Evolutionary conservation across 1,284 basidiomycete genomes (phyloP), one percentile per base, ranked within the genome.

Genomic region (Naganishia sp.): DNA sequence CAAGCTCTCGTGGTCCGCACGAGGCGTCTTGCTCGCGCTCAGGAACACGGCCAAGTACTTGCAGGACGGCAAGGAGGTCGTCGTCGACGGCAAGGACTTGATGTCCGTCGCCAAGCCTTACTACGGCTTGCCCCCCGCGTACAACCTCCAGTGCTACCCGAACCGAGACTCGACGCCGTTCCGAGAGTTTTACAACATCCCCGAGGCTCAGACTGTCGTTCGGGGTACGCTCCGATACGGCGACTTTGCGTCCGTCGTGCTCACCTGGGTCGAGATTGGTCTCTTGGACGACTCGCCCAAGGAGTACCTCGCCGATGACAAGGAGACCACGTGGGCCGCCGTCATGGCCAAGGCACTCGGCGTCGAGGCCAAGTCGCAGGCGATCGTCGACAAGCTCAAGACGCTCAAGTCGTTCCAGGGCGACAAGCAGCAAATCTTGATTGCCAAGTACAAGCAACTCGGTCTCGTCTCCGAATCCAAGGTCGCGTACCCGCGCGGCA

Each of bases 1-100:
- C 88, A 98, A 98, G 81, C 98, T 99, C 84, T 96, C 93, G 44
- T 99, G 96, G 96, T 96, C 94, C 2, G 92, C 94, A 36, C 90
- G 93, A 55, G 96, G 95, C 68, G 94, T 96, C 55, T 87, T 99
- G 61, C 88, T 98, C 73, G 95, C 95, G 6, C 86, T 97, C 66
- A 87, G 95, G 73, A 99, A 98, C 84, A 85, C 86, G 55, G 96
- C 93, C 53, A 88, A 90, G n/a, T 93, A 88, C 81, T 83, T 90
- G 76, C 83, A 86, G 54, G 81, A 85, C 64, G 87, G 88, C 49
- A 80, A 90, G 79, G 80, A 84, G 52, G 83, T 88, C 61, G 83
- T 86, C 57, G 83, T 97, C 54, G 78, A 83, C 7, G 73, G 79
- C 71, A 80, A 81, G 72, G 88, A 93, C 61, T 85, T 97, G 67